phyloP scores from a whole-genome alignment of 2,329 filamentous ascomycete species.

The Ambrosiella beaveri region DNA sequence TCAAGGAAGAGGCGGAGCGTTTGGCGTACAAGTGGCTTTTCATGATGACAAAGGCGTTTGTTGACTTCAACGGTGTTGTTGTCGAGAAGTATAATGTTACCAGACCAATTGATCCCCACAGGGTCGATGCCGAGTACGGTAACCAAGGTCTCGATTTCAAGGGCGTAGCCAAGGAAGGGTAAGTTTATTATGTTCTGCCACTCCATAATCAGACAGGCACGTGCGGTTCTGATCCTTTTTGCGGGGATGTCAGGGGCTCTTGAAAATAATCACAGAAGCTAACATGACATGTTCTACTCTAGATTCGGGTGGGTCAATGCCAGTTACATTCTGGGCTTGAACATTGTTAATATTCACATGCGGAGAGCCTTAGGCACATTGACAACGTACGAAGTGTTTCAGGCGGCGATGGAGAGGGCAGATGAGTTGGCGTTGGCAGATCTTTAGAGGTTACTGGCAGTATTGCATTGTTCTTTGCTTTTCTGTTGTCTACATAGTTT shows the following conservation, averaged over 20 bases:
- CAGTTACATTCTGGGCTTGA: constrained; percentile 85
- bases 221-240: neutral
- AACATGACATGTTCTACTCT: constrained; percentile 15
- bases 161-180: constrained; percentile 91
- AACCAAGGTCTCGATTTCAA: constrained; percentile 95
- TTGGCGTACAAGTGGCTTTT: constrained; percentile 93
- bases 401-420: constrained; percentile 44
- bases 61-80: constrained; percentile 94
- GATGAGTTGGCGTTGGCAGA: constrained; percentile 34
- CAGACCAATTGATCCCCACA: constrained; percentile 71
- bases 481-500: neutral
- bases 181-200: constrained; percentile 25
- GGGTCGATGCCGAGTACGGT: constrained; percentile 91
- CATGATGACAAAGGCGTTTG: constrained; percentile 97
- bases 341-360: constrained; percentile 79
- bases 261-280: constrained; percentile 14
- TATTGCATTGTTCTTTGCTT: neutral
- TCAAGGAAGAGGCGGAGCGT: constrained; percentile 73
- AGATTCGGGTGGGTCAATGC: constrained; percentile 99
- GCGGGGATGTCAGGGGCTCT: neutral
- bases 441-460: neutral
- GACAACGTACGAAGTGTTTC: constrained; percentile 72
- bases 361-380: constrained; percentile 73
- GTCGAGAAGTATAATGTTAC: constrained; percentile 99
- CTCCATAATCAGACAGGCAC: neutral